Base-by-base conservation (phyloP, 441 rosid genomes). In the Cnidoscolus chayamansa region DNA sequence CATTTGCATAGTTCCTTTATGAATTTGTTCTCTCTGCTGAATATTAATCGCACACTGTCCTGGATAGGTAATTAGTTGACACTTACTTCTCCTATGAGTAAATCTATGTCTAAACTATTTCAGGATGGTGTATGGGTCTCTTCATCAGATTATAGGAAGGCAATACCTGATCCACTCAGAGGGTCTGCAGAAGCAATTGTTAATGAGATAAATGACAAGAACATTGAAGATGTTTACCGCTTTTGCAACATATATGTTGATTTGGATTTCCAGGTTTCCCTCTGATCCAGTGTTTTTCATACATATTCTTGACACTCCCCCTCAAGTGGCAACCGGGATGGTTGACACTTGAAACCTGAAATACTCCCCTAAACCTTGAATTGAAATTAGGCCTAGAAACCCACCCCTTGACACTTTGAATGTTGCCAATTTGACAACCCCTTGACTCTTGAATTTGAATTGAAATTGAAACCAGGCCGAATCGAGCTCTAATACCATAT, bases 111-210 rank as follows among this genome's bases (percentile, higher is more conserved):
- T 68, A 31, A 73, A 55, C 45, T 49, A 47, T 81, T 80, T 73
- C 84, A 92, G 97, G 93, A 84, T 51, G 98, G 97, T 70, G 60
- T 80, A 9, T 92, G 95, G 98, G 88, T 94, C 37, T 80, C 87
- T 20, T 85, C 93, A 25, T 79, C 91, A 62, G 94, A 87, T 74
- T 94, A 92, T 69, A 85, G 63, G 79, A 79, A 67, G 71, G 95
- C 94, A 72, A 85, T 54, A 63, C 94, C 97, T 4, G 97, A 92
- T 85, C 97, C 97, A 30, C 97, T 94, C 55, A 81, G 97, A 65
- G 86, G 78, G 66, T 89, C 77, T 80, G 97, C 96, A 62, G 86
- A 88, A 81, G 87, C 79, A 72, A 72, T 92, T 19, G 87, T 89
- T 65, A 76, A 77, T 81, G 89, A 89, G 78, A 92, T 94, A 59